A percentile compares a stretch with the other conserved stretches of the same genome.
These are phyloP conservation scores for Pestalotiopsis sp. DNA, from an alignment of 2,329 filamentous ascomycete species.

Conservation along the genomic window DNA sequence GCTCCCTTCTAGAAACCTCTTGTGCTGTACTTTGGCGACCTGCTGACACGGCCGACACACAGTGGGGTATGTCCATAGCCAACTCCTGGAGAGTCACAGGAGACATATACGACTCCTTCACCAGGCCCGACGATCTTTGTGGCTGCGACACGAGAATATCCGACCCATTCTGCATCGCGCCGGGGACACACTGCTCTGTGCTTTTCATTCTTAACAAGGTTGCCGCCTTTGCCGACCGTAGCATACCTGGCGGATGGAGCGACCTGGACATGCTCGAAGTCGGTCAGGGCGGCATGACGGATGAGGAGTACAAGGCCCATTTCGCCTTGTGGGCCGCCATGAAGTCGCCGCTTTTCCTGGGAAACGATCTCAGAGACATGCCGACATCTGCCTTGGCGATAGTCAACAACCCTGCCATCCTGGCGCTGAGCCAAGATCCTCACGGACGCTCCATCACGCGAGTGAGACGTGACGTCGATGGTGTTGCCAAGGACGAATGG, in stretches of 20 bases:
- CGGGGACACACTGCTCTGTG: slow-evolving; percentile 29
- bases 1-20: slow-evolving; percentile 7
- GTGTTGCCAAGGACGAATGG: slow-evolving; percentile 14
- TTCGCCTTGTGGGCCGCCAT: slow-evolving; percentile 13
- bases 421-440: slow-evolving; percentile 14
- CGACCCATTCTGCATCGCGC: slow-evolving; percentile 24
- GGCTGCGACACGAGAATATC: slow-evolving; percentile 29
- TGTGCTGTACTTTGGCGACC: slow-evolving; percentile 8
- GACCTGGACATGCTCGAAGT: slow-evolving; percentile 16
- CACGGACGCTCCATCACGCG: slow-evolving; percentile 13
- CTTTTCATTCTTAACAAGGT: slow-evolving; percentile 30
- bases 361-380: slow-evolving; percentile 10
- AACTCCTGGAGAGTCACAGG: slow-evolving; percentile 38
- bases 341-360: slow-evolving; percentile 12
- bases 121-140: slow-evolving; percentile 34
- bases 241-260: slow-evolving; percentile 11
- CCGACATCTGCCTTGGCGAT: slow-evolving; percentile 3
- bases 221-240: slow-evolving; percentile 17
- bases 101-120: slow-evolving; percentile 36
- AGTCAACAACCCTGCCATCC: slow-evolving; percentile 15
- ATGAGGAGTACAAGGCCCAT: slow-evolving; percentile 15
- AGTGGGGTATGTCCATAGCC: slow-evolving; percentile 31
- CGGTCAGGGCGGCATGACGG: slow-evolving; percentile 15
- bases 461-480: slow-evolving; percentile 8
- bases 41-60: background rate